Evolutionary conservation across 805 yeast genomes (phyloP), one percentile per base, ranked within the genome.

Genomic region (Scheffersomyces ergatensis): DNA sequence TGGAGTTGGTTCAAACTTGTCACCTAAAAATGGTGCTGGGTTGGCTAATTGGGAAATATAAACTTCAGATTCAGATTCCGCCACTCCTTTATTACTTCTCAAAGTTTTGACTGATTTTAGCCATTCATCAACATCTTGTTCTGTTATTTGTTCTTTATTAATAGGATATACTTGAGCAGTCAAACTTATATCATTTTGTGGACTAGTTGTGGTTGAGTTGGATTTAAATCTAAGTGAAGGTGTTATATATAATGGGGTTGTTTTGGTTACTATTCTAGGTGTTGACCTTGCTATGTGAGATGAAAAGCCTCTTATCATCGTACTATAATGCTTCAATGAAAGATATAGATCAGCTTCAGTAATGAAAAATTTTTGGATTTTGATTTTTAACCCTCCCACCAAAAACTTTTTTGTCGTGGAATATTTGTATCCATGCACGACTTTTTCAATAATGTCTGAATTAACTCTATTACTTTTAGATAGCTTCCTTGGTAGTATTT

Each of bases 1-100:
- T 26, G 67, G 74, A 3, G 84, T 67, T 29, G 95, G 90, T 43
- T 68, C 77, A 52, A 77, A 80, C 43, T 59, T 54, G 47, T 50
- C 56, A 43, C 58, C 55, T 53, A 63, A 42, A 47, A 57, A 54
- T 47, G 65, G 58, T 46, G 59, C 67, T 3, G 73, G 69, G 34
- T 66, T 50, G 33, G 69, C 60, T 36, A 67, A 53, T 43, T 69
- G 66, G n/a, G 58, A 51, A 30, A 70, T 56, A 43, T 70, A 70
- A 3, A 67, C 61, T 46, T 69, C 74, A 2, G 64, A 46, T 36
- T 55, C 61, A 14, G 47, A 51, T 25, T 58, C 65, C 14, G 62
- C 70, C 44, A 47, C 60, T 20, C 53, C 55, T 52, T 56, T 65
- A 39, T 59, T 66, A 20, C 38, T 43, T 47, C 55, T 69, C 53